Evolutionary conservation across 345 rosid genomes (phyloP).

Genomic region (Eucalyptus grandis): DNA sequence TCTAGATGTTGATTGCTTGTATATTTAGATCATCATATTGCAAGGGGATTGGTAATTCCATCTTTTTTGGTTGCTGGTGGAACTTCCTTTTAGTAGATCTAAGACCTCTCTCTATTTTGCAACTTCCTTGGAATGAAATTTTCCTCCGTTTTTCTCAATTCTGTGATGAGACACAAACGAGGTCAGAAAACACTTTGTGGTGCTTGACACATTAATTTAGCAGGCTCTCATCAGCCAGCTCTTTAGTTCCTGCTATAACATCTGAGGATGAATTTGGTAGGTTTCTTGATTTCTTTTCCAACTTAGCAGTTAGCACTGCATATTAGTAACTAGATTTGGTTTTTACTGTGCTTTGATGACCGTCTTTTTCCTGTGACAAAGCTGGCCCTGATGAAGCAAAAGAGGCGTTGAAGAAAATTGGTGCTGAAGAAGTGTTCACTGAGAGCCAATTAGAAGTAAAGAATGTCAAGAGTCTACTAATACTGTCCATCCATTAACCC

Average conservation of each 20-base stretch:
- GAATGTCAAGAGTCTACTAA: constrained; percentile 70
- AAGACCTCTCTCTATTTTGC: neutral
- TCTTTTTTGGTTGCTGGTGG: neutral
- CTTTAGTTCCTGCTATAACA: neutral
- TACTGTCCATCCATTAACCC: neutral
- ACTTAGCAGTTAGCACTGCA: neutral
- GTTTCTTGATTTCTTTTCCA: neutral
- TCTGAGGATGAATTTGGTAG: neutral
- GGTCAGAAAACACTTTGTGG: neutral
- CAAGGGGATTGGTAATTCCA: neutral
- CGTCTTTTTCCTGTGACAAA: constrained; percentile 19
- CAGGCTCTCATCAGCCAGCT: neutral
- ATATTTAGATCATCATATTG: neutral
- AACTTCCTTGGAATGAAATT: neutral
- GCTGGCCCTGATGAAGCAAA: constrained; percentile 64
- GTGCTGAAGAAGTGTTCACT: constrained; percentile 78
- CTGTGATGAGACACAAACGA: neutral
- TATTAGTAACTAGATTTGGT: neutral
- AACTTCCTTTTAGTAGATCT: neutral
- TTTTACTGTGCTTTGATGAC: neutral
- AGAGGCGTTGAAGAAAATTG: constrained; percentile 49
- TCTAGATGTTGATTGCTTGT: neutral
- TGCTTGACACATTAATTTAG: neutral
- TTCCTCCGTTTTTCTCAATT: neutral
- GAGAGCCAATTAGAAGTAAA: constrained; percentile 74